Evolutionary conservation across 345 rosid genomes (phyloP).

Genomic region (Melaleuca quinquenervia): DNA sequence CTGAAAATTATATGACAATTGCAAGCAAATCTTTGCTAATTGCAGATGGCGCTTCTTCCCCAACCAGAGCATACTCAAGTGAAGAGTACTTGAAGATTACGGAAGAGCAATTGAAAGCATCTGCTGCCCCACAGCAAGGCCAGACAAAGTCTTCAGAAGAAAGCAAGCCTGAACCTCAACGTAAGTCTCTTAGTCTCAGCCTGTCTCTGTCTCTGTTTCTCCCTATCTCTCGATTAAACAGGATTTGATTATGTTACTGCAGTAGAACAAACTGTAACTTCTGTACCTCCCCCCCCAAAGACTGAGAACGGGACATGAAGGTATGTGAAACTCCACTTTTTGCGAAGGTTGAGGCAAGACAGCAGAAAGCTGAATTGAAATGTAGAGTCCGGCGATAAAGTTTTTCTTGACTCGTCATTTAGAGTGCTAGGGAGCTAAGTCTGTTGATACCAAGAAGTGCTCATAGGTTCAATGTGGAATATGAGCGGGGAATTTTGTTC

Average conservation of each 20-base stretch:
- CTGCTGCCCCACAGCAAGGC: conserved; percentile 16
- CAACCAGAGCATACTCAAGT: conserved; percentile 47
- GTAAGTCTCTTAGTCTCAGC: conserved; percentile 21
- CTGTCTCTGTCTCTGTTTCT: not conserved
- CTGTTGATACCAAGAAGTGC: not conserved
- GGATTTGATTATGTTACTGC: conserved; percentile 12
- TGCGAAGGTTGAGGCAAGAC: not conserved
- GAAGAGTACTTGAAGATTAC: conserved; percentile 76
- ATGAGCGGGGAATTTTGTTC: not conserved
- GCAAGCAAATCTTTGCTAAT: not conserved
- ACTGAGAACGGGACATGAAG: conserved; percentile 20
- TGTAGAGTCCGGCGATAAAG: not conserved
- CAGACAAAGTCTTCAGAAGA: conserved; percentile 17
- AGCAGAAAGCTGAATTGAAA: not conserved
- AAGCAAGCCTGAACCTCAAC: conserved; percentile 23
- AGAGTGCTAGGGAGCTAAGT: not conserved
- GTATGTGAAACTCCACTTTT: not conserved
- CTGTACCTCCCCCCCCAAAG: conserved; percentile 34
- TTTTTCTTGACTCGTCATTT: not conserved
- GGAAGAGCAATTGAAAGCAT: conserved; percentile 75
- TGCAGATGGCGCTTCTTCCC: conserved; percentile 48
- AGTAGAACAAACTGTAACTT: conserved; percentile 24
- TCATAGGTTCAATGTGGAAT: not conserved
- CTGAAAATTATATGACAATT: not conserved
- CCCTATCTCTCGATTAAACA: not conserved